Evolutionary conservation across 495 filamentous ascomycete species (phyloP), one percentile per base, ranked within the genome.

Genomic region (Podospora bellae-mahoneyi): DNA sequence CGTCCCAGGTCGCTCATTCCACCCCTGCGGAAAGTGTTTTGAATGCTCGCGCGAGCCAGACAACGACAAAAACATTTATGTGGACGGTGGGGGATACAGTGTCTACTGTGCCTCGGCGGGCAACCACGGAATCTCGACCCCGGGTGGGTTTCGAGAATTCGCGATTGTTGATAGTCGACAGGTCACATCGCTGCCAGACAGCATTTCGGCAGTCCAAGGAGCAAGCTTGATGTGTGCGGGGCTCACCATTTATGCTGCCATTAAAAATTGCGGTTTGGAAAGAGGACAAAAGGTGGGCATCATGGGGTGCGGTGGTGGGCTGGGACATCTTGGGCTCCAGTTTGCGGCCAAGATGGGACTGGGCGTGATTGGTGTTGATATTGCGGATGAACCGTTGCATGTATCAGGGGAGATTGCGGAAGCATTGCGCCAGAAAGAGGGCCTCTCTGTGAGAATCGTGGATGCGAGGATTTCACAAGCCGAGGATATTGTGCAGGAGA

Each of bases 261-360:
- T 86, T 32, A 75, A 76, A 5, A 75, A 79, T 61, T 83, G 82
- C 62, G 75, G 76, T n/a, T 68, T 84, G 10, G 71, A 74, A 60
- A 69, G 78, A 0, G 82, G 79, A 0, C 76, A 83, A 44, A 72
- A 80, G 7, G 82, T 87, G 5, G 85, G 77, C 7, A 74, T 88
- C 32, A 79, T 86, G 67, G 85, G 85, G 1, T 76, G 85, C 32
- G 74, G 74, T 20, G 85, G 85, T 16, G 85, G 85, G 13, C 76
- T 88, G 2, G 86, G 86, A 9, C 85, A 88, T 75, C 64, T 87
- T 32, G 85, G 84, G 3, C 82, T 88, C 59, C 81, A 86, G 73
- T 82, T 86, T 60, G 85, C 84, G 16, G 70, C 74, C n/a, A 79
- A 79, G 58, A 83, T 85, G 81, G 86, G 85, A 7, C 82, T 80